Evolutionary conservation across 2,329 filamentous ascomycete genomes (phyloP).

Genomic region (Davidsoniella eucalypti): DNA sequence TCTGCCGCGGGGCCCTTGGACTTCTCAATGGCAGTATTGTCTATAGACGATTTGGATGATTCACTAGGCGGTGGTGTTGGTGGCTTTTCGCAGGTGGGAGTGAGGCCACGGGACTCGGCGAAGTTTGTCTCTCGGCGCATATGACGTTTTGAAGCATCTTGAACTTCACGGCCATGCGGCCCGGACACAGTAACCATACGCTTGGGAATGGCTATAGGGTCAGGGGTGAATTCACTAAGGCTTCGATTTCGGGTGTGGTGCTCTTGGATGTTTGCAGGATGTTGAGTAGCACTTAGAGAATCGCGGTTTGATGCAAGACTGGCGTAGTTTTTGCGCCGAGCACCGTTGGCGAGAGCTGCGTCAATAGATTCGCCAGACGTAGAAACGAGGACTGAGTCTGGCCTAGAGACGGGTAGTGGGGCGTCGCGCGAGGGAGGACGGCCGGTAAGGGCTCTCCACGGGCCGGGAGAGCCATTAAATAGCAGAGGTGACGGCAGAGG

Average conservation of each 20-base stretch:
- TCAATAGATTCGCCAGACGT: conserved; percentile 36
- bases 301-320: conserved; percentile 20
- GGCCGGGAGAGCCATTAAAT: conserved; percentile 46
- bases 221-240: conserved; percentile 74
- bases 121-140: conserved; percentile 65
- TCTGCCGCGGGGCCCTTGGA: conserved; percentile 32
- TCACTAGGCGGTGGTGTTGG: conserved; percentile 75
- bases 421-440: not conserved
- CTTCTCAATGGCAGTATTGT: conserved; percentile 24
- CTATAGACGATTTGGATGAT: conserved; percentile 34
- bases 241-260: conserved; percentile 59
- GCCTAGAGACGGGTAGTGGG: conserved; percentile 21
- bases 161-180: conserved; percentile 30
- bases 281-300: conserved; percentile 3
- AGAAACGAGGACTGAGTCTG: conserved; percentile 29
- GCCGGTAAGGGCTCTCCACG: conserved; percentile 39
- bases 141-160: conserved; percentile 25
- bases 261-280: conserved; percentile 8
- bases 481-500: conserved; percentile 63
- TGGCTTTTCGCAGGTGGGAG: conserved; percentile 39
- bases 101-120: conserved; percentile 60
- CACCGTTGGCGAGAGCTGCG: conserved; percentile 32
- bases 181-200: conserved; percentile 60
- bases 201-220: conserved; percentile 49
- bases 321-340: conserved; percentile 41